Conservation (phyloP, 2,329 filamentous ascomycete genomes). For the Fusarium subglutinans region DNA sequence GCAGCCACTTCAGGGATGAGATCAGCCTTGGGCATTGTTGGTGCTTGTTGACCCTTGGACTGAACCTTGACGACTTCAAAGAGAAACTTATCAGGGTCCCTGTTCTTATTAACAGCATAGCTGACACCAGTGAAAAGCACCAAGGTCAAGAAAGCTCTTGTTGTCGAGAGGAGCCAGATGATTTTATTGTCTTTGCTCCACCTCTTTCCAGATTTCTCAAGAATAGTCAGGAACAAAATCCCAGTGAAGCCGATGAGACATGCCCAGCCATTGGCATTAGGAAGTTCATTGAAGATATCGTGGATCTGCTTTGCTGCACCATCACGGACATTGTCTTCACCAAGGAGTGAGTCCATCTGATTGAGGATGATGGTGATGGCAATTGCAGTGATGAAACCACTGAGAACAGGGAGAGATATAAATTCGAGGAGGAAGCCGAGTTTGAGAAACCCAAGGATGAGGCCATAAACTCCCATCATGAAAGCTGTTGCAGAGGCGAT, state of each 20-base stretch:
- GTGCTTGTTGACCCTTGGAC: conserved; percentile 62
- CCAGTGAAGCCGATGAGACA: conserved; percentile 67
- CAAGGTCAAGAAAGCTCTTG: conserved; percentile 68
- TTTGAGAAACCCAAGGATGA: conserved; percentile 68
- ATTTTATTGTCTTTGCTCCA: conserved; percentile 67
- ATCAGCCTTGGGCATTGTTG: conserved; percentile 55
- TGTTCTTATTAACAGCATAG: conserved; percentile 67
- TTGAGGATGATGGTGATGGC: conserved; percentile 72
- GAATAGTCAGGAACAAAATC: conserved; percentile 63
- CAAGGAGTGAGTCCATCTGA: conserved; percentile 70
- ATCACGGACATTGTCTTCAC: conserved; percentile 59
- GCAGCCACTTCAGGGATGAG: conserved; percentile 64
- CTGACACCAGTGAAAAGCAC: conserved; percentile 71
- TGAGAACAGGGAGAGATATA: conserved; percentile 71
- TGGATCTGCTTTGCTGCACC: conserved; percentile 67
- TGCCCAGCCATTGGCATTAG: conserved; percentile 65
- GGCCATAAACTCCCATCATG: conserved; percentile 69
- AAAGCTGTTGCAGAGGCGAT: conserved; percentile 70
- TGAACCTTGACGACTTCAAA: conserved; percentile 68
- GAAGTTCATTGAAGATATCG: conserved; percentile 65
- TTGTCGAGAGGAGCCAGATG: conserved; percentile 68
- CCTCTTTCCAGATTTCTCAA: conserved; percentile 66
- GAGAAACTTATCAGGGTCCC: conserved; percentile 51
- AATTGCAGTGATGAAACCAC: conserved; percentile 72
- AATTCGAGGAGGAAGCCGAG: conserved; percentile 74